Base-by-base conservation (phyloP, 495 filamentous ascomycete species). In the Filosporella fistucella region DNA sequence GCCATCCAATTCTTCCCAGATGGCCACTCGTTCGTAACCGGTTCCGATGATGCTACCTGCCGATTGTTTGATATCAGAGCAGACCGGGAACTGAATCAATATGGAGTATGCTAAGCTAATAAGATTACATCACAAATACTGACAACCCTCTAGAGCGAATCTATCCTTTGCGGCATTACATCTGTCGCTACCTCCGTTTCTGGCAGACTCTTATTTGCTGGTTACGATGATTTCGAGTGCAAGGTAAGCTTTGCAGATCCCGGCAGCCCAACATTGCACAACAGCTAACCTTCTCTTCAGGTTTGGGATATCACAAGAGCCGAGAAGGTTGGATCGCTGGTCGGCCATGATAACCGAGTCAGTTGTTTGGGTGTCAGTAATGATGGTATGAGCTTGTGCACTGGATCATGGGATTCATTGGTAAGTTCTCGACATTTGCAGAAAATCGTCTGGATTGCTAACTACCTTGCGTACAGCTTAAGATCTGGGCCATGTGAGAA, bases 1-100 rank as follows among this genome's bases (percentile, higher is more conserved):
- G 93, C 93, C 56, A 95, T 98, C 55, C 94, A 97, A 57, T 98
- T 96, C 71, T 97, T 98, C 82, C 93, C 93, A 37, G 95, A 96
- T 63, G 93, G 93, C 51, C 95, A 98, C 63, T 95, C 93, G 30
- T 97, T 98, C 59, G 94, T 95, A 52, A 98, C 93, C 39, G 93
- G 93, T 51, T 98, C 93, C 47, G 93, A 98, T 57, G 93, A 98
- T 65, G 93, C 93, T 44, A 95, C 91, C 35, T 98, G 93, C 80
- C 84, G 93, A 49, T 77, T 98, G 20, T 98, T 98, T 59, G 93
- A 98, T 66, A 96, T 98, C 61, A 88, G 93, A 49, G 93, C 93
- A 45, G 93, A 98, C 61, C 77, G 93, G 40, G 94, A 97, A 66
- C 76, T 98, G 45, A 96, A 98, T 69, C 87, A 84, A 58, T 98